These are phyloP conservation scores for Dothideomycetidae sp. DNA, from an alignment of 2,329 filamentous ascomycete species.

Conservation along the genomic window DNA sequence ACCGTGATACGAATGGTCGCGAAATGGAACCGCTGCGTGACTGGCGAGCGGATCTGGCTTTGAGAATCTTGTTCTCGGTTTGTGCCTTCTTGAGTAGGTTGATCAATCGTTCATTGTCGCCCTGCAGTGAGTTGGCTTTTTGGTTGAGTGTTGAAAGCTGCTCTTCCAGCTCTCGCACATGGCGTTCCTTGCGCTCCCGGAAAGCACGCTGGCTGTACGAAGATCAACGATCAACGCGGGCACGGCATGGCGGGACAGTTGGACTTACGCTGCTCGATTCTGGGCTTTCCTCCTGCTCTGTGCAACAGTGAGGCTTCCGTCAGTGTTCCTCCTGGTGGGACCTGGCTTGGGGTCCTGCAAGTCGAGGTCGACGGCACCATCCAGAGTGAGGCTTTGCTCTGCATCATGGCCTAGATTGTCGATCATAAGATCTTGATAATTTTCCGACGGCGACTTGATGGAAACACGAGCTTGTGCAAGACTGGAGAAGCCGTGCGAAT, in stretches of 20 bases:
- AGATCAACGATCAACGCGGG: neutral
- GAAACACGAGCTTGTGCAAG: neutral
- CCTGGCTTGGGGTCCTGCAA: neutral
- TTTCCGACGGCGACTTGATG: neutral
- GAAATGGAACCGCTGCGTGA: slow-evolving; percentile 7
- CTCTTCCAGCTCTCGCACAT: slow-evolving; percentile 82
- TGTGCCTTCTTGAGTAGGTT: slow-evolving; percentile 68
- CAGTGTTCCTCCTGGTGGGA: neutral
- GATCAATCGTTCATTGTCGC: slow-evolving; percentile 78
- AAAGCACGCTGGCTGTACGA: slow-evolving; percentile 76
- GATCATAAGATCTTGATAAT: neutral
- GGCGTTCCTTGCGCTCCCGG: slow-evolving; percentile 85
- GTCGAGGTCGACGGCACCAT: neutral
- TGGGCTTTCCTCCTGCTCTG: slow-evolving; percentile 52
- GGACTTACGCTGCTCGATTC: slow-evolving; percentile 55
- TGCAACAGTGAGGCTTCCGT: slow-evolving; percentile 26
- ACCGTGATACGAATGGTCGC: slow-evolving; percentile 9
- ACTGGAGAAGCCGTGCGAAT: neutral
- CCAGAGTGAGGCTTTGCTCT: neutral
- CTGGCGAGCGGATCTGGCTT: slow-evolving; percentile 50
- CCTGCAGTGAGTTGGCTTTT: slow-evolving; percentile 54
- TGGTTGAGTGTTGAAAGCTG: slow-evolving; percentile 68
- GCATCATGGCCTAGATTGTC: neutral
- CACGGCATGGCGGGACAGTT: too few species aligned
- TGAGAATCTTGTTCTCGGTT: slow-evolving; percentile 86